These are phyloP conservation scores for Funneliformis mosseae DNA, from an alignment of 192 early-diverging fungal species.

Conservation along the genomic window DNA sequence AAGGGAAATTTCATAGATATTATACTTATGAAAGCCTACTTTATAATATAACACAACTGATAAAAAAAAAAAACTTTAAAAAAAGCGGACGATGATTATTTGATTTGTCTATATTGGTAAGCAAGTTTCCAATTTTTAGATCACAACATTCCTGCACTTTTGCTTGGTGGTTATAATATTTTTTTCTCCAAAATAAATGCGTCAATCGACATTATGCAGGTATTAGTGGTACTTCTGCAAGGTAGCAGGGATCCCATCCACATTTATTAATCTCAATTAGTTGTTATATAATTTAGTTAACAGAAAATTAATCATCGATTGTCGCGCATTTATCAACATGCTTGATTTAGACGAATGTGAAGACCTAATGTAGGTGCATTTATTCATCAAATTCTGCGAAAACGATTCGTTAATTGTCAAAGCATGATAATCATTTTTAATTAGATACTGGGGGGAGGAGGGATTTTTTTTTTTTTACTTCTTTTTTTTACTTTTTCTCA, in stretches of 20 bases:
- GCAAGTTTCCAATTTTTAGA: background rate
- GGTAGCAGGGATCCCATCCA: conserved; percentile 3
- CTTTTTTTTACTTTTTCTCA: too few relatives aligned
- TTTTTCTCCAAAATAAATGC: background rate
- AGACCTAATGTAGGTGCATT: background rate
- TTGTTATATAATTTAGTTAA: background rate
- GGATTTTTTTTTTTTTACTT: too few relatives aligned
- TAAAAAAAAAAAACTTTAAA: background rate
- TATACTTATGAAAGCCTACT: background rate
- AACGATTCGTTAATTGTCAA: too few relatives aligned
- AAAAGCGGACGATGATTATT: too few relatives aligned
- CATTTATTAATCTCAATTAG: background rate
- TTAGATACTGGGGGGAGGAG: too few relatives aligned
- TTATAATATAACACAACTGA: background rate
- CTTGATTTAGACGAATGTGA: background rate
- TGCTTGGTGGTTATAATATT: background rate
- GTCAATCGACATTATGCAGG: background rate
- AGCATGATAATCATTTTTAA: too few relatives aligned
- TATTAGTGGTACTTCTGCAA: background rate
- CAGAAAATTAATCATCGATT: background rate
- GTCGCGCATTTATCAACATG: background rate
- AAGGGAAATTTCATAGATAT: background rate
- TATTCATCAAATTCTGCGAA: background rate
- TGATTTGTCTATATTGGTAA: too few relatives aligned
- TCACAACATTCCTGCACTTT: background rate